Evolutionary conservation across 768 basidiomycete genomes (phyloP).

Genomic region (Serendipita sp.): DNA sequence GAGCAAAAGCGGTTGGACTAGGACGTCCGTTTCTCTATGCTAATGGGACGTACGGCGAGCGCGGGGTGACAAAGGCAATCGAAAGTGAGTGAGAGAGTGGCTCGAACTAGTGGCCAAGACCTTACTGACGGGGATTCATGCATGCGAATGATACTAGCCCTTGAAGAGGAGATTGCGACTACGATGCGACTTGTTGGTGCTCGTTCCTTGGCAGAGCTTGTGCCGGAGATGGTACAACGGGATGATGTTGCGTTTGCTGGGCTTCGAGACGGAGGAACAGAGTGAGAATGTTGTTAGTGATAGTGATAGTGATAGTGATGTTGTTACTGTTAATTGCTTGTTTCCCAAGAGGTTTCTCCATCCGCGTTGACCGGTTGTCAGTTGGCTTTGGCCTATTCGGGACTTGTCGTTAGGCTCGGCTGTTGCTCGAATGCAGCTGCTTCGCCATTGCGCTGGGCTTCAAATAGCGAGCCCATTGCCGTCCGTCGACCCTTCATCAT

Average conservation of each 20-base stretch:
- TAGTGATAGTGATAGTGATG: no score
- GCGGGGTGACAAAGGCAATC: conserved; percentile 49
- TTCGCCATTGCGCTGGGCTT: no score
- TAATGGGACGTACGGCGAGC: conserved; percentile 68
- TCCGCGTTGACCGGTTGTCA: conserved; percentile 5
- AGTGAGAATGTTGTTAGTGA: no score
- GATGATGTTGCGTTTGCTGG: neutral
- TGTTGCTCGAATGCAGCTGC: no score
- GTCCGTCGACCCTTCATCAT: neutral
- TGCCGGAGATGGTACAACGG: conserved; percentile 48
- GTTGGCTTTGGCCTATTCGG: neutral
- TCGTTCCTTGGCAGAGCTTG: conserved; percentile 43
- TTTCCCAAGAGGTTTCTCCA: no score
- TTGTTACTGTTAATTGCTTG: no score
- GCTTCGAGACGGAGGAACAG: neutral
- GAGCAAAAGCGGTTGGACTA: conserved; percentile 28
- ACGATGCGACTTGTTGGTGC: conserved; percentile 68
- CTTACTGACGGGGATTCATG: neutral
- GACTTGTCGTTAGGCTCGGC: neutral
- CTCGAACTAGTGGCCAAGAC: neutral
- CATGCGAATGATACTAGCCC: no score
- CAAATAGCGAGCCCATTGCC: neutral
- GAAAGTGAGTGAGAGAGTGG: conserved; percentile 20
- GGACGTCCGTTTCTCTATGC: conserved; percentile 20
- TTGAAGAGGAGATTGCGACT: conserved; percentile 62